Evolutionary conservation across 1,284 basidiomycete species (phyloP).

Genomic region (Marasmius fiardii): DNA sequence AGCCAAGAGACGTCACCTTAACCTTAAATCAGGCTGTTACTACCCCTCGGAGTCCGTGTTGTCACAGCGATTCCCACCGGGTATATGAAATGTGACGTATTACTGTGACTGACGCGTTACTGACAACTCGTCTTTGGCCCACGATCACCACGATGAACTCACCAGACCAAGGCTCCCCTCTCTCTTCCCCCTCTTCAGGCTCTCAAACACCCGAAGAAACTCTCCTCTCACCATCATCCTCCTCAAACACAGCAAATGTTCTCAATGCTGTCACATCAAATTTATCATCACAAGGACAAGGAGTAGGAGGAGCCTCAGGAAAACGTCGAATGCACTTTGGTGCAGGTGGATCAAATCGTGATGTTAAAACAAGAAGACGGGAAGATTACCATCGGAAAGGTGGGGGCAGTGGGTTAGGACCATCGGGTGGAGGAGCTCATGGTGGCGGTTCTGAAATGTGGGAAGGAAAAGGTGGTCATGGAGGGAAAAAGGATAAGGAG

Average conservation of each 20-base stretch:
- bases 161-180: conserved; percentile 27
- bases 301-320: neutral
- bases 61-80: too few relatives aligned
- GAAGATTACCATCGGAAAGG: conserved; percentile 29
- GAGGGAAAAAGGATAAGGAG: conserved; percentile 35
- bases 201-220: conserved; percentile 36
- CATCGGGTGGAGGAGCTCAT: neutral
- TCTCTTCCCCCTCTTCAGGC: conserved; percentile 35
- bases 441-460: conserved; percentile 2
- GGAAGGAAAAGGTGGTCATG: conserved; percentile 11
- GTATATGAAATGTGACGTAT: too few relatives aligned
- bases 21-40: too few relatives aligned
- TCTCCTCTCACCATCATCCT: conserved; percentile 19
- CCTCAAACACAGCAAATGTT: conserved; percentile 28
- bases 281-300: conserved; percentile 28
- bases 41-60: too few relatives aligned
- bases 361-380: conserved; percentile 35
- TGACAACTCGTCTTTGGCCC: neutral
- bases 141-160: conserved; percentile 1
- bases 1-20: neutral
- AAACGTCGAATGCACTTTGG: conserved; percentile 25
- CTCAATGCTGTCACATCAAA: conserved; percentile 29
- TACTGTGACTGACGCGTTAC: neutral
- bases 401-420: neutral
- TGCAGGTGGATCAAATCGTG: conserved; percentile 31